Evolutionary conservation across 768 basidiomycete species (phyloP).

Genomic region (Tylopilus sp.): DNA sequence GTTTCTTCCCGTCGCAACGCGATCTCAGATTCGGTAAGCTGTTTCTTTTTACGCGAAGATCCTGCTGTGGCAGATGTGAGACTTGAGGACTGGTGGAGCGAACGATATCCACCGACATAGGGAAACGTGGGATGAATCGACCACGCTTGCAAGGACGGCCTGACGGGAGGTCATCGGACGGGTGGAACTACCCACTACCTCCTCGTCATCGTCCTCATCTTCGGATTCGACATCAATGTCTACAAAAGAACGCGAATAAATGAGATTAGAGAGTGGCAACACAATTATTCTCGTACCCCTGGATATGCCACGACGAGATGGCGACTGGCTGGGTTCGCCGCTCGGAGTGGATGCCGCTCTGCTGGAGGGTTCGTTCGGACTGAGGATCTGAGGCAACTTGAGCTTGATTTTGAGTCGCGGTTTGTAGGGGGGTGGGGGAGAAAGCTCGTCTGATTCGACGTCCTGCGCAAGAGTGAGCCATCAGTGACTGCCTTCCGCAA

Average conservation of each 20-base stretch:
- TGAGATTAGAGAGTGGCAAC: background rate
- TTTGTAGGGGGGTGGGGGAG: conserved; percentile 34
- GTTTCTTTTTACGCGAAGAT: conserved; percentile 44
- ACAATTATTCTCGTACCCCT: conserved; percentile 12
- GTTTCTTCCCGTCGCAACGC: conserved; percentile 77
- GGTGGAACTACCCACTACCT: conserved; percentile 35
- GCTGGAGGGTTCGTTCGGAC: conserved; percentile 30
- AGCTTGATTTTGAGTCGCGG: conserved; percentile 61
- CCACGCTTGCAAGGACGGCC: conserved; percentile 67
- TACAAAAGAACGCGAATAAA: conserved; percentile 7
- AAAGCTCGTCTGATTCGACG: conserved; percentile 33
- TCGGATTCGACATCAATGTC: conserved; percentile 38
- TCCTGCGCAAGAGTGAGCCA: conserved; percentile 19
- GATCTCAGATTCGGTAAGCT: conserved; percentile 67
- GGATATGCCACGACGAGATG: conserved; percentile 26
- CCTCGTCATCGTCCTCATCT: conserved; percentile 37
- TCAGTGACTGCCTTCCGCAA: background rate
- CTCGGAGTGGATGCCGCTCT: conserved; percentile 25
- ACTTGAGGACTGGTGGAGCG: background rate
- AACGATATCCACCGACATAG: conserved; percentile 37
- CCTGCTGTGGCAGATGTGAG: conserved; percentile 2
- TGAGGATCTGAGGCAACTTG: conserved; percentile 45
- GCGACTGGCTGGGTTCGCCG: conserved; percentile 21
- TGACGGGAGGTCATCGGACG: conserved; percentile 57
- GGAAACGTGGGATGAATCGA: conserved; percentile 66